Evolutionary conservation across 2,329 filamentous ascomycete species (phyloP).

Genomic region (Fusarium kyushuense): DNA sequence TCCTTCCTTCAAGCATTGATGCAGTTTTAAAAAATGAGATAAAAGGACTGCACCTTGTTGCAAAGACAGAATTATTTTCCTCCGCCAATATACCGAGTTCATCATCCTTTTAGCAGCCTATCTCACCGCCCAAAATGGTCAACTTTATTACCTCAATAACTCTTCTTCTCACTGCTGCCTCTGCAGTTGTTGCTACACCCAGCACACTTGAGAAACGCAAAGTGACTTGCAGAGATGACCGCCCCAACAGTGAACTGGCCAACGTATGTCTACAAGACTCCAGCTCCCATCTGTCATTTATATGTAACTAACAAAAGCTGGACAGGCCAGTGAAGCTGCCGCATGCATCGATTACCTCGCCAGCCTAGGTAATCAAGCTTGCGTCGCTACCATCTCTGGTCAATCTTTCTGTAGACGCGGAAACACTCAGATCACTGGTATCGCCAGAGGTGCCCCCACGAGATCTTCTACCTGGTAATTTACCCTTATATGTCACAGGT

Average conservation of each 20-base stretch:
- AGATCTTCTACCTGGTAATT: conserved; percentile 6
- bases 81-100: not conserved
- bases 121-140: conserved; percentile 11
- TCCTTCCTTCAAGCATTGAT: not conserved
- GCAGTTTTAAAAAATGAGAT: not conserved
- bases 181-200: conserved; percentile 10
- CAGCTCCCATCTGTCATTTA: accelerated
- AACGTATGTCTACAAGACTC: not conserved
- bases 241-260: not conserved
- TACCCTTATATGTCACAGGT: accelerated
- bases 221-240: conserved; percentile 16
- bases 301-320: not conserved
- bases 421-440: conserved; percentile 25
- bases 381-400: conserved; percentile 6
- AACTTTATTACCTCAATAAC: conserved; percentile 11
- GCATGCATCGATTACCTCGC: conserved; percentile 29
- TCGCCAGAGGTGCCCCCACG: not conserved
- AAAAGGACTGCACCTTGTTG: not conserved
- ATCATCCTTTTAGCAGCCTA: accelerated
- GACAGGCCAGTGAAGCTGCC: conserved; percentile 20
- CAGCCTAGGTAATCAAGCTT: conserved; percentile 7
- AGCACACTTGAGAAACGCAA: not conserved
- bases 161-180: conserved; percentile 1
- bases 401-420: conserved; percentile 23
- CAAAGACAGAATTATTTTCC: not conserved